Evolutionary conservation across 2,329 filamentous ascomycete species (phyloP).

Genomic region (Fusarium circinatum): DNA sequence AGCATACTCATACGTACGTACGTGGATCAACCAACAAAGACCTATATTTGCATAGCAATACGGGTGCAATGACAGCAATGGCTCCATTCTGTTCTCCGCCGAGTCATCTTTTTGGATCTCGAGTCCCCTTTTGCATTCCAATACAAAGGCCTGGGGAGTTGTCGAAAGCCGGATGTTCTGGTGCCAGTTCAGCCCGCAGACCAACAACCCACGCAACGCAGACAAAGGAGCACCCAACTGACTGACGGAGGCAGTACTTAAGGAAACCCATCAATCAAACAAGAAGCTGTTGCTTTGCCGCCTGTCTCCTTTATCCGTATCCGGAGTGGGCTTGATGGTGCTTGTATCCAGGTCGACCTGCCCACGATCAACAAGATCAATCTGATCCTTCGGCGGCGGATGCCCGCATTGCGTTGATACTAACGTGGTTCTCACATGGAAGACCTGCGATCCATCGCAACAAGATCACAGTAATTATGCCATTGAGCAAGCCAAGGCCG

Average conservation of each 20-base stretch:
- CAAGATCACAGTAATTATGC: conserved; percentile 25
- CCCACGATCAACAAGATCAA: conserved; percentile 12
- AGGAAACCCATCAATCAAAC: conserved; percentile 26
- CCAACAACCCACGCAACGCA: neutral
- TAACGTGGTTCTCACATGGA: neutral
- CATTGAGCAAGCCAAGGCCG: conserved; percentile 39
- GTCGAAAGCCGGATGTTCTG: conserved; percentile 2
- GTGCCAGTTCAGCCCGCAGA: conserved; percentile 9
- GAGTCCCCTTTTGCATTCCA: neutral
- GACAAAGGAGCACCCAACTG: conserved; percentile 28
- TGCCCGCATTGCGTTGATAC: conserved; percentile 14
- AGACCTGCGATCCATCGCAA: neutral
- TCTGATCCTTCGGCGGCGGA: conserved; percentile 25
- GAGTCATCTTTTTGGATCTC: conserved; percentile 7
- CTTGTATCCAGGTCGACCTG: neutral
- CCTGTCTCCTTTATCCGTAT: conserved; percentile 2
- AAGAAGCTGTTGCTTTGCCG: conserved; percentile 9
- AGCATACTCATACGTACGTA: conserved; percentile 40
- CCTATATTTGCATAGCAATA: conserved; percentile 25
- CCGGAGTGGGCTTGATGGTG: conserved; percentile 13
- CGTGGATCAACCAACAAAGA: conserved; percentile 32
- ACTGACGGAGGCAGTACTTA: conserved; percentile 35
- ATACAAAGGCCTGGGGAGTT: neutral
- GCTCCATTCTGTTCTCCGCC: conserved; percentile 3
- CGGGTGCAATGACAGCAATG: conserved; percentile 29